phyloP scores from a whole-genome alignment of 768 basidiomycete species.

The Termitomyces sp. region DNA sequence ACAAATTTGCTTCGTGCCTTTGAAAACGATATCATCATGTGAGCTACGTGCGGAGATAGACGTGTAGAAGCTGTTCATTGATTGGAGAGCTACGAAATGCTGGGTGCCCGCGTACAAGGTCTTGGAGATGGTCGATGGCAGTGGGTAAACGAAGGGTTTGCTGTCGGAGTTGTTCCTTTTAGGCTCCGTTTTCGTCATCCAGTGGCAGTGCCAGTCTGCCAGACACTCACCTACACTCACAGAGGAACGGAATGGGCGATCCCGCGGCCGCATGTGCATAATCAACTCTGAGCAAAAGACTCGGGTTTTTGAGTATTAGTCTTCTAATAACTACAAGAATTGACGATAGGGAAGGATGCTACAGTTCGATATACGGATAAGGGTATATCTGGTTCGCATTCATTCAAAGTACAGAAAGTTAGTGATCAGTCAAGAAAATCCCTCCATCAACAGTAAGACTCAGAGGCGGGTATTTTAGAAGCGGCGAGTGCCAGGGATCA shows the following conservation, averaged over 20 bases:
- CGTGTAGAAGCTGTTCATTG: background rate
- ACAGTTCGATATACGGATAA: background rate
- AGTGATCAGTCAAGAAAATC: background rate
- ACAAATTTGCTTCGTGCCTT: background rate
- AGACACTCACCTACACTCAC: too few species aligned
- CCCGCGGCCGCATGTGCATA: too few species aligned
- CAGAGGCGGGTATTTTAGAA: background rate
- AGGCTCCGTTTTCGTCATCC: slow-evolving; percentile 1
- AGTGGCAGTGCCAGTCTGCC: too few species aligned
- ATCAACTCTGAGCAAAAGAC: background rate
- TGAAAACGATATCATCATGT: slow-evolving; percentile 9
- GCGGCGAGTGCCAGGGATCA: slow-evolving; percentile 23
- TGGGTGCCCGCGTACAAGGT: background rate
- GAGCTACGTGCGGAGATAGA: slow-evolving; percentile 1
- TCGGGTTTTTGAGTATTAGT: background rate
- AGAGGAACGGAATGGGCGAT: too few species aligned
- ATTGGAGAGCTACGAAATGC: background rate
- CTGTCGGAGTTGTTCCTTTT: background rate
- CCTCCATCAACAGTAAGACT: background rate
- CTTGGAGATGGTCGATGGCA: background rate
- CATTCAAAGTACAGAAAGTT: background rate
- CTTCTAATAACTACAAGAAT: background rate
- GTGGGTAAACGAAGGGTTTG: background rate
- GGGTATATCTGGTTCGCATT: background rate
- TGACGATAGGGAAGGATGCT: background rate